These are phyloP conservation scores for Haematococcus lacustris DNA, from an alignment of 139 green algal genomes.

Conservation along the genomic window DNA sequence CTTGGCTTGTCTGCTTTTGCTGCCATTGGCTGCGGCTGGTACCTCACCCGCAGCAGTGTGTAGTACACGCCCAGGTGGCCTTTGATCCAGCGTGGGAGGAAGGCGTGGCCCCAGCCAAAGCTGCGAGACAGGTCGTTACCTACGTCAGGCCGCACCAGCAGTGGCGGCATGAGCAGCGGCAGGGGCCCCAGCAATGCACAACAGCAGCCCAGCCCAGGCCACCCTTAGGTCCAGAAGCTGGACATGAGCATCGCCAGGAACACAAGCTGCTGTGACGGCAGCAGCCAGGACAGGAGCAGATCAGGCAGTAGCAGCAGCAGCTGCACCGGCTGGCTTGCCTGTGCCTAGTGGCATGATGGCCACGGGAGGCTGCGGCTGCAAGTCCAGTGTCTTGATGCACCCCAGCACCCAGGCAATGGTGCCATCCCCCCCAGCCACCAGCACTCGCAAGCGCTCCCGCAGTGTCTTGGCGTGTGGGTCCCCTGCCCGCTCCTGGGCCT, in stretches of 20 bases:
- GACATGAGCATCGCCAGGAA: too few relatives aligned
- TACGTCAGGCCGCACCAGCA: slow-evolving; percentile 4
- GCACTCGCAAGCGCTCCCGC: slow-evolving; percentile 54
- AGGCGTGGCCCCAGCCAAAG: slow-evolving; percentile 71
- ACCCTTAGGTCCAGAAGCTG: too few relatives aligned
- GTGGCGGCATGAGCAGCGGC: neutral
- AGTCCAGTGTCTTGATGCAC: slow-evolving; percentile 55
- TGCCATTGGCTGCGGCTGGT: too few relatives aligned
- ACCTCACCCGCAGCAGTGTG: slow-evolving; percentile 55
- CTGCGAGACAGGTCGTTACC: slow-evolving; percentile 64
- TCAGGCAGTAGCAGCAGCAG: too few relatives aligned
- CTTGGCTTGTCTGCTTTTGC: too few relatives aligned
- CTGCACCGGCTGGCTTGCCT: too few relatives aligned
- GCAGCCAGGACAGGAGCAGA: too few relatives aligned
- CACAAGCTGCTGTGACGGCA: too few relatives aligned
- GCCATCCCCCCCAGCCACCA: slow-evolving; percentile 64
- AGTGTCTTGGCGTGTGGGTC: slow-evolving; percentile 37
- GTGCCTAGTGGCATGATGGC: slow-evolving; percentile 83
- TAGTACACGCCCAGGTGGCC: slow-evolving; percentile 45
- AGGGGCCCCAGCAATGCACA: neutral
- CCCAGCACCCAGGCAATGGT: slow-evolving; percentile 60
- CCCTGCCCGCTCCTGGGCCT: slow-evolving; percentile 18
- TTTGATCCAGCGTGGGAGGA: slow-evolving; percentile 50
- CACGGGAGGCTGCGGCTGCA: slow-evolving; percentile 58
- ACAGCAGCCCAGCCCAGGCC: slow-evolving; percentile 1